Evolutionary conservation across 257 asterid species (phyloP), one percentile per base, ranked within the genome.

Genomic region (Marsdenia floribunda): DNA sequence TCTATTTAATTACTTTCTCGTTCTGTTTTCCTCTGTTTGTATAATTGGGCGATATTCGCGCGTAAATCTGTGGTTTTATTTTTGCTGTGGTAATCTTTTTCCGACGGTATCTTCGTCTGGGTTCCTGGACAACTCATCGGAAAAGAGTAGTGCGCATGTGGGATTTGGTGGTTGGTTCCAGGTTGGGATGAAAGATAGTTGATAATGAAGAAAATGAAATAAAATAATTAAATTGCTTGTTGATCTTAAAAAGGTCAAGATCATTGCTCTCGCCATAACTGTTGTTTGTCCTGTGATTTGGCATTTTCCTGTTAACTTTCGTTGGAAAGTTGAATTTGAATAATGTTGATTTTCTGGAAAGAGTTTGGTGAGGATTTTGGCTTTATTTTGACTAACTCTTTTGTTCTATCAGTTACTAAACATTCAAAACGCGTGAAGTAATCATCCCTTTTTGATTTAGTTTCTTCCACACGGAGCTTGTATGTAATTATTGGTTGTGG

Each of bases 361-460:
- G 11, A n/a, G 52, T 76, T 76, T 16, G 75, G 35, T 52, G 6
- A 33, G 37, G 12, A 76, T 75, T 44, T 44, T 75, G 69, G 71
- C 54, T 76, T 55, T 37, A 76, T 22, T 9, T 59, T 54, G 22
- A 33, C 5, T 66, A 65, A 26, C 37, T 50, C 42, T 18, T 63
- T 65, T 24, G 33, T 19, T 29, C 4, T 21, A 4, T 47, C 38
- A 10, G 61, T 52, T 53, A 65, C 29, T 24, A 65, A 7, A 38
- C 50, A 65, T 2, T 40, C 79, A 53, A 47, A 38, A 40, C 44
- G 40, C 21, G 8, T 8, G 42, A 40, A 29, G 2, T 2, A 29
- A 71, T 63, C 2, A 14, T 52, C 9, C 42, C 29, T 15, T 44
- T 47, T 46, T 70, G 2, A 37, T 37, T 18, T n/a, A 65, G 50